Evolutionary conservation across 768 basidiomycete genomes (phyloP), one percentile per base, ranked within the genome.

Genomic region (Phanerodontia chrysosporium): DNA sequence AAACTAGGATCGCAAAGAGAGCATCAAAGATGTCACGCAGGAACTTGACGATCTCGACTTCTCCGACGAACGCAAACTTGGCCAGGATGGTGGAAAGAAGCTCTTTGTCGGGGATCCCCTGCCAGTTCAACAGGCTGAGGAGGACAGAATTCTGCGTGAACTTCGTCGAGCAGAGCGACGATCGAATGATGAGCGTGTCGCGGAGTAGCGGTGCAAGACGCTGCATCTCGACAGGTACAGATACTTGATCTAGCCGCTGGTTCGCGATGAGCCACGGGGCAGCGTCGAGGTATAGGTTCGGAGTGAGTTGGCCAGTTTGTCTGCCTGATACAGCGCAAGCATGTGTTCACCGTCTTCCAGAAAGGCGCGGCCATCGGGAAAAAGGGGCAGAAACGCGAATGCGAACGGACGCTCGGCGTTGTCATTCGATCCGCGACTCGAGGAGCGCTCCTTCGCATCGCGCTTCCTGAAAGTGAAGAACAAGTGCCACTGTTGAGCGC

Each of bases 11-110:
- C 16, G 85, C 88, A 70, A 98, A 98, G 8, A 98, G 83, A 0
- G 95, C 84, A 67, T 98, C 93, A 68, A 98, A 94, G 62, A 95
- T 92, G 67, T 92, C 86, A 25, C 89, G 84, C 21, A 94, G 78
- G 71, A 94, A 95, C 71, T 95, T 95, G 71, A 95, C 90, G 35
- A 95, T 93, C 73, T 98, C 95, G 18, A 91, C 88, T 72, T 98
- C 95, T 9, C 90, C 88, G 18, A 95, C 94, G 69, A 95, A 98
- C 2, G 89, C 87, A 71, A 98, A 93, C 72, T 91, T 86, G 61
- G 81, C 80, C 55, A 98, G 82, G 13, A 92, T 83, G 0, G 84
- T 81, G 3, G 85, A 78, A 18, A 98, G 79, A 12, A 83, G 70
- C 9, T 87, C 85, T 58, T 82, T 80, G 58, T 89, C 84, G 1